Evolutionary conservation across 2,329 filamentous ascomycete genomes (phyloP).

Genomic region (Aspergillus quadricinctus): DNA sequence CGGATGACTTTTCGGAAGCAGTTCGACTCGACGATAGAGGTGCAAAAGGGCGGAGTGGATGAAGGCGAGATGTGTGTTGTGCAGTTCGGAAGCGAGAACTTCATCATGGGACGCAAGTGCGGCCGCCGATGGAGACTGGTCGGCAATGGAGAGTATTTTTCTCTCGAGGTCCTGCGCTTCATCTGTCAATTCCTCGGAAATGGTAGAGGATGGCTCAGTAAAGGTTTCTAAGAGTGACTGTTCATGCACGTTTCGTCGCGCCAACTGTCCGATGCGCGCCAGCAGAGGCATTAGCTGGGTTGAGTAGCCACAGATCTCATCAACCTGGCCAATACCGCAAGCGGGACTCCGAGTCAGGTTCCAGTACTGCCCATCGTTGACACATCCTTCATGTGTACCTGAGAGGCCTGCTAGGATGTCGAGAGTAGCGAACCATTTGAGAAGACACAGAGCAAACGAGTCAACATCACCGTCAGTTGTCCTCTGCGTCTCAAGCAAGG

Average conservation of each 20-base stretch:
- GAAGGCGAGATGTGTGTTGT: slow-evolving; percentile 22
- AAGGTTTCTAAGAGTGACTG: background rate
- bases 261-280: slow-evolving; percentile 17
- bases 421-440: slow-evolving; percentile 29
- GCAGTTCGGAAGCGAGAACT: slow-evolving; percentile 17
- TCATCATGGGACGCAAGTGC: background rate
- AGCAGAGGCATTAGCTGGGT: slow-evolving; percentile 23
- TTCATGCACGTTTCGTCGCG: background rate
- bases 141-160: slow-evolving; percentile 5
- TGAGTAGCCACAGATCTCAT: slow-evolving; percentile 29
- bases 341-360: slow-evolving; percentile 7
- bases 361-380: slow-evolving; percentile 7
- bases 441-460: slow-evolving; percentile 17
- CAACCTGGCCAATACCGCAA: slow-evolving; percentile 9
- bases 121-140: slow-evolving; percentile 5
- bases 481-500: slow-evolving; percentile 13
- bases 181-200: background rate
- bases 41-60: slow-evolving; percentile 25
- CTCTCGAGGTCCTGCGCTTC: slow-evolving; percentile 11
- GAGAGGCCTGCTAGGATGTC: slow-evolving; percentile 25
- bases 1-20: slow-evolving; percentile 12
- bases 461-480: slow-evolving; percentile 3
- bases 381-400: slow-evolving; percentile 8
- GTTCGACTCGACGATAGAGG: slow-evolving; percentile 24
- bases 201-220: background rate